Conservation (phyloP, 2,329 filamentous ascomycete species). For the Sporothrix brunneoviolacea region DNA sequence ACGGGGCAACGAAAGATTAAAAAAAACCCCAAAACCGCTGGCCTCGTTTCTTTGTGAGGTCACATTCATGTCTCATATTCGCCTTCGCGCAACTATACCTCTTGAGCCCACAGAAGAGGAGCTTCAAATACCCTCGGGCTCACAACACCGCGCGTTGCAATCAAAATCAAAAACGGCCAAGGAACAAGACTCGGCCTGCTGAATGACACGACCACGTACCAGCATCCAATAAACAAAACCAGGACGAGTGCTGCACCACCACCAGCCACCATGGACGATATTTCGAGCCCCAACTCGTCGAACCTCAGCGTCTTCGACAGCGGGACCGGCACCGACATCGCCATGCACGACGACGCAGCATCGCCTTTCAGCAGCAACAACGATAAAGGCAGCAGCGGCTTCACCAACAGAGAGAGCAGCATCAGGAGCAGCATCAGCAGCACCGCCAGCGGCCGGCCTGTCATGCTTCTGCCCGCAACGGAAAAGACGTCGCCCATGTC, state of each 20-base stretch:
- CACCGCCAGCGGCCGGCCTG: neutral
- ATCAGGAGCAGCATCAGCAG: conserved; percentile 14
- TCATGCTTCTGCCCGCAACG: conserved; percentile 10
- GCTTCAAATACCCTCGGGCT: conserved; percentile 1
- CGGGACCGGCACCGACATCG: conserved; percentile 11
- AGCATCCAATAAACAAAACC: neutral
- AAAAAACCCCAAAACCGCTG: neutral
- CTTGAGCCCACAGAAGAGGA: conserved; percentile 16
- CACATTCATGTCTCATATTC: conserved; percentile 16
- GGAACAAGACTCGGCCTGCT: neutral
- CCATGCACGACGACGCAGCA: conserved; percentile 15
- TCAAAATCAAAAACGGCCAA: neutral
- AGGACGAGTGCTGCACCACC: neutral
- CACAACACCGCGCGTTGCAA: neutral
- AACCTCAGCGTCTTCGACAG: conserved; percentile 18
- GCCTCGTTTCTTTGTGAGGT: conserved; percentile 1
- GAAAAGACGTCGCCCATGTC: conserved; percentile 4
- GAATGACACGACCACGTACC: neutral
- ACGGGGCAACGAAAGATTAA: neutral
- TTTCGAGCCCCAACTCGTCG: conserved; percentile 18
- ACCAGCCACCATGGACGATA: conserved; percentile 16
- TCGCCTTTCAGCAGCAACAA: conserved; percentile 16
- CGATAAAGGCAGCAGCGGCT: neutral
- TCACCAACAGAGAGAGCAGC: conserved; percentile 5
- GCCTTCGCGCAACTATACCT: conserved; percentile 1